phyloP scores from a whole-genome alignment of 2,329 filamentous ascomycete species.

The Epichloe gansuensis region DNA sequence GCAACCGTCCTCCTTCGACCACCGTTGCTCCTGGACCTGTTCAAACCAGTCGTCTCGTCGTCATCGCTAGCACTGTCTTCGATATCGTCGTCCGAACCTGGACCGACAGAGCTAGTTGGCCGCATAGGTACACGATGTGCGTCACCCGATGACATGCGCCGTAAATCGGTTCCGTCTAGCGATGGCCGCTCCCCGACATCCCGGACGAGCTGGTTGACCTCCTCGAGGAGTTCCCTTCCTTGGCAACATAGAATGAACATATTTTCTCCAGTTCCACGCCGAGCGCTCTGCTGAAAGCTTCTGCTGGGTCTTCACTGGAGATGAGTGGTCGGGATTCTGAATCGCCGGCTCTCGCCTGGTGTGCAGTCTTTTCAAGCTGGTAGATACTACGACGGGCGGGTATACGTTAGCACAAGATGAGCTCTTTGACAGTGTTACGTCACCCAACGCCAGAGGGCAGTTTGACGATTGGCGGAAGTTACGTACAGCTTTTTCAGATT shows the following conservation, averaged over 20 bases:
- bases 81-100: slow-evolving; percentile 38
- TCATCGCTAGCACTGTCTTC: slow-evolving; percentile 51
- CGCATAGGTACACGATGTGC: slow-evolving; percentile 14
- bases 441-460: not conserved
- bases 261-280: slow-evolving; percentile 92
- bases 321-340: slow-evolving; percentile 79
- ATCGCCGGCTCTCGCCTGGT: slow-evolving; percentile 54
- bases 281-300: slow-evolving; percentile 67
- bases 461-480: not conserved
- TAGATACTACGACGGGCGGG: slow-evolving; percentile 58
- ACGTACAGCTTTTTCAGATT: slow-evolving; percentile 95
- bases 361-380: slow-evolving; percentile 74
- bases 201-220: slow-evolving; percentile 62
- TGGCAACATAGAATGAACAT: slow-evolving; percentile 76
- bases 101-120: slow-evolving; percentile 28
- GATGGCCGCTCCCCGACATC: slow-evolving; percentile 59
- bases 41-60: slow-evolving; percentile 45
- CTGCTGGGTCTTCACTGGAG: slow-evolving; percentile 60
- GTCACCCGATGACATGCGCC: slow-evolving; percentile 18
- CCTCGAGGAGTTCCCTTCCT: slow-evolving; percentile 78
- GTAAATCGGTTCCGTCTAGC: slow-evolving; percentile 27
- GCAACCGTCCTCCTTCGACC: slow-evolving; percentile 27
- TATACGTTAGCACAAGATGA: not conserved
- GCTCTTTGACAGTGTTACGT: not conserved
- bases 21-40: slow-evolving; percentile 28